Evolutionary conservation across 176 grass and related monocot genomes (phyloP), one percentile per base, ranked within the genome.

Genomic region (Carex littledalei): DNA sequence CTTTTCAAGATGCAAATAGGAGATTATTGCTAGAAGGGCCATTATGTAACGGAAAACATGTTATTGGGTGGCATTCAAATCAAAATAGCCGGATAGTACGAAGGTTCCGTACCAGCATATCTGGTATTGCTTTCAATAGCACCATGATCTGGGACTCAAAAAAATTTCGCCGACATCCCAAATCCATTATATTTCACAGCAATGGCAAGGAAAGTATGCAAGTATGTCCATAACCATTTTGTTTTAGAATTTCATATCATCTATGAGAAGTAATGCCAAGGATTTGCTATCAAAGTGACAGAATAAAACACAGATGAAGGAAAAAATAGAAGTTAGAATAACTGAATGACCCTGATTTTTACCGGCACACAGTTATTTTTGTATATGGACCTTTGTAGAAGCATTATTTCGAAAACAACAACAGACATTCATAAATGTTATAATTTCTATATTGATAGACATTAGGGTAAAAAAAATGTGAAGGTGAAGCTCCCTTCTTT

Each of bases 141-240:
- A 94, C 94, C 80, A 81, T 97, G 82, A 70, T 97, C n/a, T 97
- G 94, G 94, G 92, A 97, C 56, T 91, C 94, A 58, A 88, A 90
- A 66, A 92, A 88, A 74, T 97, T 92, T 83, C 86, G 92, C 70
- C 94, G 90, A 35, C 87, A 87, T 45, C 86, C 92, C 69, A 92
- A 89, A 81, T 94, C 94, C 69, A 91, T 92, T 60, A 83, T 86
- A 4, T 88, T 92, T 84, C 94, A 94, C 37, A 84, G 85, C 65
- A 88, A 78, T 59, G 87, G 88, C 72, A 94, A 85, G 81, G 94
- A 90, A 80, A 89, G 88, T 63, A 55, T 92, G 73, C 92, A 97
- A 91, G 94, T 94, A 91, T 81, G 84, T 89, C 84, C 79, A 10
- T 70, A 52, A 41, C 43, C 79, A 43, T 56, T 35, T 1, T 80